phyloP scores from a whole-genome alignment of 371 early-diverging fungal genomes.

The Lichtheimia ramosa region DNA sequence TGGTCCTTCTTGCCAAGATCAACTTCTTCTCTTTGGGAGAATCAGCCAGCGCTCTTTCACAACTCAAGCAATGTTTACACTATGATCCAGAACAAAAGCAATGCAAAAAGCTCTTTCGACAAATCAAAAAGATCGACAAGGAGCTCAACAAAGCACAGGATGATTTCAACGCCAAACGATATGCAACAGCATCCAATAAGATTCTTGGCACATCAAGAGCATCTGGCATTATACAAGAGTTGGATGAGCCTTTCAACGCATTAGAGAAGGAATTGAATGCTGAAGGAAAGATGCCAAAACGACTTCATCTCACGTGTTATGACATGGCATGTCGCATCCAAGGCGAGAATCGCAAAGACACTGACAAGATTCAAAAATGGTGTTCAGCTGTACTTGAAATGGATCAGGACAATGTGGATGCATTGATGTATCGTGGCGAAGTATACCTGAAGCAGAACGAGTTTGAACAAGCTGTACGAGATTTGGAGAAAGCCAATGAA shows the following conservation, averaged over 20 bases:
- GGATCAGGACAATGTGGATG: slow-evolving; percentile 69
- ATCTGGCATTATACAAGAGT: slow-evolving; percentile 49
- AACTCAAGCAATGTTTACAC: slow-evolving; percentile 82
- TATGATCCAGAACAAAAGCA: slow-evolving; percentile 89
- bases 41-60: slow-evolving; percentile 64
- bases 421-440: slow-evolving; percentile 71
- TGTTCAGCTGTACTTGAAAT: slow-evolving; percentile 56
- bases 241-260: slow-evolving; percentile 44
- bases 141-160: slow-evolving; percentile 60
- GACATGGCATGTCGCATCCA: slow-evolving; percentile 62
- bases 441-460: slow-evolving; percentile 66
- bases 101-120: slow-evolving; percentile 75
- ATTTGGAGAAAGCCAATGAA: slow-evolving; percentile 73
- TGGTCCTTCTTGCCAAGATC: slow-evolving; percentile 69
- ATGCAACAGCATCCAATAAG: slow-evolving; percentile 66
- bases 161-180: slow-evolving; percentile 56
- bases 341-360: slow-evolving; percentile 52
- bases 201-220: slow-evolving; percentile 49
- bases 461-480: slow-evolving; percentile 73
- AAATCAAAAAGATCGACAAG: slow-evolving; percentile 80
- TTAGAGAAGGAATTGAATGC: slow-evolving; percentile 36
- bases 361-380: slow-evolving; percentile 52
- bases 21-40: slow-evolving; percentile 74
- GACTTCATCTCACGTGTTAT: slow-evolving; percentile 56
- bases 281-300: slow-evolving; percentile 47